phyloP scores from a whole-genome alignment of 495 filamentous ascomycete genomes.

The Xylaria flabelliformis region DNA sequence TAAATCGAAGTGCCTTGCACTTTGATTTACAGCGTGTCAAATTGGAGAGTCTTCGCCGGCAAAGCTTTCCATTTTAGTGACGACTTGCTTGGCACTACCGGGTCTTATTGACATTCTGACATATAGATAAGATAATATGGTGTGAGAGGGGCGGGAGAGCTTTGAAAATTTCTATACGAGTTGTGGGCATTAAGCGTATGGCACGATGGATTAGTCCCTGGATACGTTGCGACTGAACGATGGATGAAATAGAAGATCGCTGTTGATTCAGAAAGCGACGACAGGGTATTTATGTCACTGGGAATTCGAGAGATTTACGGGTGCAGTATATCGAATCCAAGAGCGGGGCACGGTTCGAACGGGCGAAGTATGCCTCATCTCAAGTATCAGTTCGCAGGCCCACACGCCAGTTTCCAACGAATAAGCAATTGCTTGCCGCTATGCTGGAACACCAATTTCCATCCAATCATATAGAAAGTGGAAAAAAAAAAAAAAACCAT shows the following conservation, averaged over 20 bases:
- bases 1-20: no score
- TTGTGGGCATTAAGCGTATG: no score
- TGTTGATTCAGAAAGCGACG: neutral
- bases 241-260: neutral
- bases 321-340: neutral
- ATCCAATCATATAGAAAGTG: neutral
- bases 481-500: neutral
- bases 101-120: neutral
- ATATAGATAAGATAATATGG: neutral
- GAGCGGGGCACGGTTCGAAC: neutral
- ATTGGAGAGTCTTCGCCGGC: no score
- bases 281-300: neutral
- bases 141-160: neutral
- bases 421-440: neutral
- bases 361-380: neutral
- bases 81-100: no score
- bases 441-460: slow-evolving; percentile 7
- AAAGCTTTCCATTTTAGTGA: no score
- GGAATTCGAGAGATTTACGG: neutral
- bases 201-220: neutral
- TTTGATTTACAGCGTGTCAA: no score
- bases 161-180: neutral
- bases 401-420: neutral
- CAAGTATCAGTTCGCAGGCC: neutral
- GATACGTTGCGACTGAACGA: neutral